These are phyloP conservation scores for Fusarium algeriense DNA, from an alignment of 2,329 filamentous ascomycete species.

Conservation along the genomic window DNA sequence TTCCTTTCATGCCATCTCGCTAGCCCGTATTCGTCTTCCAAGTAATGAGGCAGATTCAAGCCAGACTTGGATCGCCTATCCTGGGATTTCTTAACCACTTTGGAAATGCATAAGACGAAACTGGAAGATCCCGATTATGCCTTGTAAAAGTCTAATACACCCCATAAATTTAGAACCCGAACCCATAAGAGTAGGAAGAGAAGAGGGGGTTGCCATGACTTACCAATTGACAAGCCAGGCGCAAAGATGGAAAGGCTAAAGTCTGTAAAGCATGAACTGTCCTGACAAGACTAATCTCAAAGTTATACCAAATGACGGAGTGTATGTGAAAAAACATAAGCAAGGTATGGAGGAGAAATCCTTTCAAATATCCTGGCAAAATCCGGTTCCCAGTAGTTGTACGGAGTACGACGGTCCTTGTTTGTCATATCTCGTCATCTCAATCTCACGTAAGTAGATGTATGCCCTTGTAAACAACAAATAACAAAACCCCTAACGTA, in stretches of 20 bases:
- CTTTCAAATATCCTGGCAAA: neutral
- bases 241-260: neutral
- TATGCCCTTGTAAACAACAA: neutral
- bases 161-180: neutral
- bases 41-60: neutral
- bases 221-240: neutral
- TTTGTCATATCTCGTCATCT: neutral
- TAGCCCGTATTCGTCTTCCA: neutral
- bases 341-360: neutral
- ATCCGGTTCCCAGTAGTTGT: neutral
- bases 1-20: neutral
- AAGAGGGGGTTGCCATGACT: neutral
- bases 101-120: neutral
- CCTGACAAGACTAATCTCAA: neutral
- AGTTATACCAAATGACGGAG: neutral
- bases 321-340: neutral
- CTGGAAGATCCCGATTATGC: neutral
- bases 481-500: neutral
- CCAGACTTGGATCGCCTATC: neutral
- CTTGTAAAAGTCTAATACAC: neutral
- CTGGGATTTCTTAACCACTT: neutral
- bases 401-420: constrained; percentile 1
- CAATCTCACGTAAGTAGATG: constrained; percentile 12
- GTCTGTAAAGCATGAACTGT: neutral
- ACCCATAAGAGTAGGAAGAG: neutral